Evolutionary conservation across 2,329 filamentous ascomycete genomes (phyloP).

Genomic region (Botrytis pseudocinerea): DNA sequence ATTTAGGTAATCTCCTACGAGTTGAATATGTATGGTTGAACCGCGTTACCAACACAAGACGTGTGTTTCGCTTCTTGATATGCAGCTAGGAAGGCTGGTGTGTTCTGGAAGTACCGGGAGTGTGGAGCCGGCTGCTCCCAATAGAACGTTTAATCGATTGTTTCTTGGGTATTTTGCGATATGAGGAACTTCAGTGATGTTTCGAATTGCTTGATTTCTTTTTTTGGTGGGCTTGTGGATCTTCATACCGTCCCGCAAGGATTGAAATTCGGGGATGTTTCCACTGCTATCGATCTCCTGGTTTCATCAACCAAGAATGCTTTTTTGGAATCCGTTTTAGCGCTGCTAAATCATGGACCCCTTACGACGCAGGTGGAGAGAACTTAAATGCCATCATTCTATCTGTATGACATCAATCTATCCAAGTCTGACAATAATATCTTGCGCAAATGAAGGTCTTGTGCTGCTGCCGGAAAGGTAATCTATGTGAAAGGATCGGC

Average conservation of each 20-base stretch:
- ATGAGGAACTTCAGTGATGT: background rate
- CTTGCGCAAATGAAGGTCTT: background rate
- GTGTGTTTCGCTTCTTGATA: background rate
- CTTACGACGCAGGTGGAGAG: slow-evolving; percentile 4
- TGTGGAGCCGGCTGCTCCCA: slow-evolving; percentile 1
- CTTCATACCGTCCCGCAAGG: background rate
- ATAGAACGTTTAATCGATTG: background rate
- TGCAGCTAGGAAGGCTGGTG: background rate
- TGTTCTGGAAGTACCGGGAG: background rate
- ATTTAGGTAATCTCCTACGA: background rate
- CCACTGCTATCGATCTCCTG: background rate
- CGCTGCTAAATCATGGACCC: background rate
- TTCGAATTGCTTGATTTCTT: slow-evolving; percentile 9
- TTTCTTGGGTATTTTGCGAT: background rate
- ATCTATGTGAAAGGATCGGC: background rate
- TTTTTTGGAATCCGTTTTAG: background rate
- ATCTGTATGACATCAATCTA: slow-evolving; percentile 7
- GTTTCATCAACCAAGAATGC: background rate
- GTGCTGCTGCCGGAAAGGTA: background rate
- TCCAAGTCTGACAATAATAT: slow-evolving; percentile 2
- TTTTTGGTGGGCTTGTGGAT: background rate
- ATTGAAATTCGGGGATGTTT: background rate
- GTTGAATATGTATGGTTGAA: background rate
- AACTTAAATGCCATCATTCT: slow-evolving; percentile 6
- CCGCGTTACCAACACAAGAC: background rate